These are phyloP conservation scores for Boletus calvinii DNA, from an alignment of 1,284 basidiomycete genomes.

Conservation along the genomic window DNA sequence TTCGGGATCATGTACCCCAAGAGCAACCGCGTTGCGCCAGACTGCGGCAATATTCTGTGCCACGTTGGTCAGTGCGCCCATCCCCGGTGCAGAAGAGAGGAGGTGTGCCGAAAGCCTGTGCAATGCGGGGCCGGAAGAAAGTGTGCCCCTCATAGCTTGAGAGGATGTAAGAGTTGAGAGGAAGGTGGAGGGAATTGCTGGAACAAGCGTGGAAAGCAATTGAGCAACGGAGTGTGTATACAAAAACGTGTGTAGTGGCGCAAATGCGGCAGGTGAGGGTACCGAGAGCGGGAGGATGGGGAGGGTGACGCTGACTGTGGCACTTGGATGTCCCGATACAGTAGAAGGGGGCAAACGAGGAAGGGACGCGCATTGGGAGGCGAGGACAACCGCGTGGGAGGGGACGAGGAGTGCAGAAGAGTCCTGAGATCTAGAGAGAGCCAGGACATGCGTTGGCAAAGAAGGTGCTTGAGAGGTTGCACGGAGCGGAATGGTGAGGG, in stretches of 20 bases:
- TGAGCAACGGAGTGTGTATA: slow-evolving; percentile 58
- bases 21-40: slow-evolving; percentile 69
- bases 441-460: slow-evolving; percentile 61
- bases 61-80: slow-evolving; percentile 51
- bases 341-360: slow-evolving; percentile 49
- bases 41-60: slow-evolving; percentile 67
- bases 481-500: slow-evolving; percentile 46
- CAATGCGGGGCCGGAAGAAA: slow-evolving; percentile 43
- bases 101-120: slow-evolving; percentile 54
- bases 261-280: slow-evolving; percentile 66
- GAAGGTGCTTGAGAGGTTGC: slow-evolving; percentile 31
- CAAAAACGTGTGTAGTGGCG: slow-evolving; percentile 61
- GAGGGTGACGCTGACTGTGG: slow-evolving; percentile 42
- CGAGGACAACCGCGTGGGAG: slow-evolving; percentile 57
- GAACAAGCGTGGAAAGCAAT: slow-evolving; percentile 57
- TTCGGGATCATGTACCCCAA: slow-evolving; percentile 63
- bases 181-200: slow-evolving; percentile 52
- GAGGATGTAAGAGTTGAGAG: slow-evolving; percentile 46
- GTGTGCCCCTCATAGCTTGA: slow-evolving; percentile 44
- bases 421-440: slow-evolving; percentile 45
- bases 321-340: slow-evolving; percentile 32
- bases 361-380: slow-evolving; percentile 56
- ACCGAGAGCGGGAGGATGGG: slow-evolving; percentile 67
- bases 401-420: slow-evolving; percentile 45
- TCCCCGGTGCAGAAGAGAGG: slow-evolving; percentile 41